phyloP scores from a whole-genome alignment of 2,329 filamentous ascomycete genomes.

The Monascus ruber region DNA sequence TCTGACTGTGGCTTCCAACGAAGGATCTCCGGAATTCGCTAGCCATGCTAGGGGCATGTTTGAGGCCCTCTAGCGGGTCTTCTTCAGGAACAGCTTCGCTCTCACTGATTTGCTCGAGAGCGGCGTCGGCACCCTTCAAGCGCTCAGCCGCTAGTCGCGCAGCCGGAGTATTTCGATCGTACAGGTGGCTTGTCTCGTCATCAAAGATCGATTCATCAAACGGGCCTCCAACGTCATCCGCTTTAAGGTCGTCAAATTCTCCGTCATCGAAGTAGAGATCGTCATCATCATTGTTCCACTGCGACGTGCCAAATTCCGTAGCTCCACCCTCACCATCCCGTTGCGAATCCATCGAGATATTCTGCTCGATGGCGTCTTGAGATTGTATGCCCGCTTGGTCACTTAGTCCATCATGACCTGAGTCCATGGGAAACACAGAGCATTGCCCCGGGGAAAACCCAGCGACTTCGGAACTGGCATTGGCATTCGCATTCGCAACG shows the following conservation, averaged over 20 bases:
- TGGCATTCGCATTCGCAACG: not conserved
- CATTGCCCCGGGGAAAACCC: not conserved
- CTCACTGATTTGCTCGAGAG: not conserved
- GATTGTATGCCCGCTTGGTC: not conserved
- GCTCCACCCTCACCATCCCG: not conserved
- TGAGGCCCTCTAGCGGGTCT: slow-evolving; percentile 10
- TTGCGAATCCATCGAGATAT: slow-evolving; percentile 1
- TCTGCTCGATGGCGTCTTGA: not conserved
- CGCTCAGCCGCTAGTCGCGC: slow-evolving; percentile 4
- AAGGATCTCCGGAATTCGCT: slow-evolving; percentile 18
- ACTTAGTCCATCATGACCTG: not conserved
- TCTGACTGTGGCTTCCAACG: slow-evolving; percentile 12
- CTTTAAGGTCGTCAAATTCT: slow-evolving; percentile 30
- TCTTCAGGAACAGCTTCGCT: slow-evolving; percentile 1
- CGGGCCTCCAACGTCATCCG: slow-evolving; percentile 17
- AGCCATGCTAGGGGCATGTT: slow-evolving; percentile 25
- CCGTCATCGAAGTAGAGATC: slow-evolving; percentile 40
- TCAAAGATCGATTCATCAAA: slow-evolving; percentile 41
- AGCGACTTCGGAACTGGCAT: not conserved
- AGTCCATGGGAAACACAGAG: not conserved
- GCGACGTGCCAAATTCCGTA: slow-evolving; percentile 1
- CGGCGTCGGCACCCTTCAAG: not conserved
- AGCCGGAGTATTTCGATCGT: slow-evolving; percentile 23
- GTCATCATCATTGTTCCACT: slow-evolving; percentile 19
- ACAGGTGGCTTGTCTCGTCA: slow-evolving; percentile 34